Conservation (phyloP, 331 rosid species). For the Ulmus americana region DNA sequence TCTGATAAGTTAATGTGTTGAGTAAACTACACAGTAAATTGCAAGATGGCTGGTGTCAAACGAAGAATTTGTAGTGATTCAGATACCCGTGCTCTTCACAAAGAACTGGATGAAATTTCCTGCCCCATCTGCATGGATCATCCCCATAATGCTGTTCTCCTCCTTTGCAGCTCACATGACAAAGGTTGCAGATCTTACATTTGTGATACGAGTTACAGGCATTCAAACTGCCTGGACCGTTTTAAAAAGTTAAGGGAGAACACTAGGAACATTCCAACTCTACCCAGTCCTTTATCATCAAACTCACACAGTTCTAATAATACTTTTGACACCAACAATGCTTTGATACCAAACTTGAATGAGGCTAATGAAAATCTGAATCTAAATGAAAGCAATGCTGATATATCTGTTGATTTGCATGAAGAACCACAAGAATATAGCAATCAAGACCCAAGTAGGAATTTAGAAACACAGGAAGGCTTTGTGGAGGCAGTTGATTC, state of each 20-base stretch:
- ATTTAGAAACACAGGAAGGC: slow-evolving; percentile 52
- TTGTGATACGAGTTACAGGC: slow-evolving; percentile 97
- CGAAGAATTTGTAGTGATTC: slow-evolving; percentile 88
- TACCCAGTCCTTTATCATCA: slow-evolving; percentile 52
- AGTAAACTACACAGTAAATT: slow-evolving; percentile 71
- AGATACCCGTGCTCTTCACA: slow-evolving; percentile 79
- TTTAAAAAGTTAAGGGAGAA: slow-evolving; percentile 68
- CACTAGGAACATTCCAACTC: slow-evolving; percentile 49
- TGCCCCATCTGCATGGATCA: slow-evolving; percentile 99
- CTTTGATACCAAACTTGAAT: slow-evolving; percentile 51
- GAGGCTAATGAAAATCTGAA: slow-evolving; percentile 50
- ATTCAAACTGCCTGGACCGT: slow-evolving; percentile 94
- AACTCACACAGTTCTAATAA: slow-evolving; percentile 56
- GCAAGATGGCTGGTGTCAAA: slow-evolving; percentile 99
- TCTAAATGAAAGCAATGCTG: slow-evolving; percentile 59
- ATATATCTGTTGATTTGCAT: slow-evolving; percentile 57
- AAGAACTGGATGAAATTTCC: slow-evolving; percentile 95
- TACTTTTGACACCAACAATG: slow-evolving; percentile 50
- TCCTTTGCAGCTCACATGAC: slow-evolving; percentile 90
- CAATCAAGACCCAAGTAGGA: slow-evolving; percentile 57
- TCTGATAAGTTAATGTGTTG: slow-evolving; percentile 65
- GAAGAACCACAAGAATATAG: slow-evolving; percentile 52
- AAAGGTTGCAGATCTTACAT: slow-evolving; percentile 95
- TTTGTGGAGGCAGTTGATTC: slow-evolving; percentile 65
- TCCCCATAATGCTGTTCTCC: slow-evolving; percentile 99